phyloP scores from a whole-genome alignment of 352 stramenopile genomes.

The Globisporangium recalcitrans region DNA sequence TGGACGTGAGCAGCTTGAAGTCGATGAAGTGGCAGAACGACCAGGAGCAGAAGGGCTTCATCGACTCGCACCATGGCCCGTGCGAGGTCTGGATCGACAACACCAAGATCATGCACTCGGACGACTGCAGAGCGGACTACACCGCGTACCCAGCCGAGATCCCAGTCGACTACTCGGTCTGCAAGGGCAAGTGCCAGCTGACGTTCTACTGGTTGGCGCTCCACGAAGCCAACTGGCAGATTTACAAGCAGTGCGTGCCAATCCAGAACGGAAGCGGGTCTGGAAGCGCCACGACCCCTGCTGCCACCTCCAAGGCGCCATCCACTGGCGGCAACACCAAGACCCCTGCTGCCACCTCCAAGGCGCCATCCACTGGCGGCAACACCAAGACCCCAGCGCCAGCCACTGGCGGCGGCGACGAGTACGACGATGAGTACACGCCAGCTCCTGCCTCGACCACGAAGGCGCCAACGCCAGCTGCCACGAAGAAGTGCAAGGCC shows the following conservation, averaged over 20 bases:
- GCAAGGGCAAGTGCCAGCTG: conserved; percentile 41
- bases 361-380: background rate
- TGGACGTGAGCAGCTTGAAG: conserved; percentile 32
- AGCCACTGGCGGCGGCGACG: conserved; percentile 3
- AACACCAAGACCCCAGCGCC: conserved; percentile 4
- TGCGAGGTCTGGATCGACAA: conserved; percentile 51
- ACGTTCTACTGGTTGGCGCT: conserved; percentile 61
- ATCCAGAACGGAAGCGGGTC: conserved; percentile 26
- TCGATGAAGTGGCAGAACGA: conserved; percentile 50
- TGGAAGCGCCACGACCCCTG: conserved; percentile 1
- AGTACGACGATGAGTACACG: conserved; percentile 16
- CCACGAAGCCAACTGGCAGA: conserved; percentile 46
- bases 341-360: background rate
- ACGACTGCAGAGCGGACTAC: conserved; percentile 40
- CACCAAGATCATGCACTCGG: conserved; percentile 34
- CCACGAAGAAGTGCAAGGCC: conserved; percentile 13
- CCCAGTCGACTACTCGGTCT: conserved; percentile 45
- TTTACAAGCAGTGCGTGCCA: conserved; percentile 44
- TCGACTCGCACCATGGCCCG: conserved; percentile 25
- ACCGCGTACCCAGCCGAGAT: conserved; percentile 40
- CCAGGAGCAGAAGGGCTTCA: conserved; percentile 33
- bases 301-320: conserved; percentile 10
- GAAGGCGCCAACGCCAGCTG: conserved; percentile 1
- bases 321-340: background rate
- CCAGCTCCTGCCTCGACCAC: conserved; percentile 5